Evolutionary conservation across 768 basidiomycete genomes (phyloP), one percentile per base, ranked within the genome.

Genomic region (Cystobasidium tubakii): DNA sequence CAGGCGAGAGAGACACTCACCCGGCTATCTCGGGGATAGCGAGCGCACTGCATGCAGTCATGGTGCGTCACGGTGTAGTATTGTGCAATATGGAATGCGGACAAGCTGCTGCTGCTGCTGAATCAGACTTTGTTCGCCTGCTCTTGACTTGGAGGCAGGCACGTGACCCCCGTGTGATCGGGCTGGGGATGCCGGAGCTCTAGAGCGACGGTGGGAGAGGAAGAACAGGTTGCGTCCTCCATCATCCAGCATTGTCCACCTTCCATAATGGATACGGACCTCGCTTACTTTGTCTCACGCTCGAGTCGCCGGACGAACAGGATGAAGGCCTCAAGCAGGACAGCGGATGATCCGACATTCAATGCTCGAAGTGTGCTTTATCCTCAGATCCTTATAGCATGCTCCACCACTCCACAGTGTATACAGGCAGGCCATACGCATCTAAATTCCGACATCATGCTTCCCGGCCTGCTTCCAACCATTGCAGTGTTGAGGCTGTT

Each of bases 11-110:
- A 12, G 13, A 7, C 4, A 31, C 57, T 62, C 57, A 62, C 57
- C 57, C 57, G 15, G 36, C 57, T 12, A 62, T 62, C 36, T 62
- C 57, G 57, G 57, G 57, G 15, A 62, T 39, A 23, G 29, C 57
- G 13, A 62, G 57, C 25, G 57, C 57, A 39, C 13, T 50, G 46
- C 46, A 17, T 15, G 46, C 46, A n/a, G 46, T 21, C 46, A 50
- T 50, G n/a, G n/a, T 19, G 46, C 9, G 17, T 42, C 7, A 7
- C 42, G 42, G 42, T 50, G 57, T 31, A 23, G 25, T 62, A 33
- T 19, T 12, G 36, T 62, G 25, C 15, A 4, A n/a, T 2, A 4
- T 62, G 57, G 31, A 23, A 39, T 4, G n/a, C 31, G 6, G 57
- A 7, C 36, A 39, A 62, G 57, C 6, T 12, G 57, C 36, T 23